phyloP scores from a whole-genome alignment of 2,329 filamentous ascomycete species.

The Aspergillus sp. region DNA sequence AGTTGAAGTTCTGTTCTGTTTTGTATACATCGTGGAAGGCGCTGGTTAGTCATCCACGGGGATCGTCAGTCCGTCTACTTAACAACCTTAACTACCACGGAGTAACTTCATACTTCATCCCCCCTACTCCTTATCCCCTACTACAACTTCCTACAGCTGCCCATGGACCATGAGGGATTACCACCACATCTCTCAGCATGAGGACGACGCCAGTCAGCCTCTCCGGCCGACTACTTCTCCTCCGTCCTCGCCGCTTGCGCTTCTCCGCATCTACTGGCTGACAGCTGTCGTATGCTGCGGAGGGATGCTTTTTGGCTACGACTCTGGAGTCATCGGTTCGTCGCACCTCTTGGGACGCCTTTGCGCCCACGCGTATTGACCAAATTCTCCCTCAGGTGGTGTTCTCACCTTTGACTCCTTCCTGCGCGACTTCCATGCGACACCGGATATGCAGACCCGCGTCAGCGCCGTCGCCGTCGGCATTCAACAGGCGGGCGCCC shows the following conservation, averaged over 20 bases:
- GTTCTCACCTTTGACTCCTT: slow-evolving; percentile 48
- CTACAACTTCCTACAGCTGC: background rate
- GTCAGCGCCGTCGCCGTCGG: slow-evolving; percentile 50
- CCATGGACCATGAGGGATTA: slow-evolving; percentile 3
- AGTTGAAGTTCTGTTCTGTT: too few relatives aligned
- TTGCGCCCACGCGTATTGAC: too few relatives aligned
- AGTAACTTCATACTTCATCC: background rate
- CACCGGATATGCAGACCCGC: slow-evolving; percentile 38
- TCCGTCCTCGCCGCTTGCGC: slow-evolving; percentile 27
- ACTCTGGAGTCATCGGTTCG: slow-evolving; percentile 44
- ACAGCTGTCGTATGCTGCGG: slow-evolving; percentile 52
- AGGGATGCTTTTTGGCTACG: slow-evolving; percentile 45
- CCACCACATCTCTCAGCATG: slow-evolving; percentile 10
- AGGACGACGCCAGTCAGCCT: slow-evolving; percentile 1
- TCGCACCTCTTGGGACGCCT: background rate
- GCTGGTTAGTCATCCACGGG: too few relatives aligned
- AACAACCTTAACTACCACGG: background rate
- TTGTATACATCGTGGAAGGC: too few relatives aligned
- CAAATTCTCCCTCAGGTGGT: slow-evolving; percentile 31
- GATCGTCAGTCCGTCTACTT: too few relatives aligned
- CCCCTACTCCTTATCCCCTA: background rate
- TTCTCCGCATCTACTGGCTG: slow-evolving; percentile 51
- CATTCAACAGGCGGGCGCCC: slow-evolving; percentile 53
- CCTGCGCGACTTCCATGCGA: slow-evolving; percentile 42
- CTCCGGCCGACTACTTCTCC: background rate